Percentiles rank a stretch among this genome's conserved stretches.
phyloP scores from a whole-genome alignment of 2,329 filamentous ascomycete genomes.

The Penicillium sp. region DNA sequence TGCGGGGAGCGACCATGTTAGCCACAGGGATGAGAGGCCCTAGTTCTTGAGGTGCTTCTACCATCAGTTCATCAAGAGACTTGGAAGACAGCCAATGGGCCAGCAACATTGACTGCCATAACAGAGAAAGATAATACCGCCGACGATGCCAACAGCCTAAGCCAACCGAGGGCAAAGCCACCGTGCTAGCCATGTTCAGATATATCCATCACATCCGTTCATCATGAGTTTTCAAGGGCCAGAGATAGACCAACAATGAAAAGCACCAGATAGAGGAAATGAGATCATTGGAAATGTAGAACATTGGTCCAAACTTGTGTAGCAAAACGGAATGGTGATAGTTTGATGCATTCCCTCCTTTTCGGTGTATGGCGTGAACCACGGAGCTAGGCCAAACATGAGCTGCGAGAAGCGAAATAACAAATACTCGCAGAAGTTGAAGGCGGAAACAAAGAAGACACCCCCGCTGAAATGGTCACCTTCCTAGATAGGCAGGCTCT shows the following conservation, averaged over 20 bases:
- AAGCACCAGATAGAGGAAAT: background rate
- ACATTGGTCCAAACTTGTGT: background rate
- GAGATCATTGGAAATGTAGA: too few relatives aligned
- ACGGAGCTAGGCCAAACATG: background rate
- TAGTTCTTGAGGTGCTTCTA: fast-evolving
- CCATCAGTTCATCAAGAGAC: background rate
- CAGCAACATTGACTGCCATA: too few relatives aligned
- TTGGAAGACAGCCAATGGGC: too few relatives aligned
- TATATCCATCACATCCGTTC: background rate
- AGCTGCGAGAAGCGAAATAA: background rate
- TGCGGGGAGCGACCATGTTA: background rate
- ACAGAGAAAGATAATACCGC: too few relatives aligned
- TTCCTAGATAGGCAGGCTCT: background rate
- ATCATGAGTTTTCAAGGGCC: background rate
- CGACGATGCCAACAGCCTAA: too few relatives aligned
- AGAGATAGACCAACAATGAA: background rate
- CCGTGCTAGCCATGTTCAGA: background rate
- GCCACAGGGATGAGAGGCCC: background rate
- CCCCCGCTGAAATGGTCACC: background rate
- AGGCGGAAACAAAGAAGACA: background rate
- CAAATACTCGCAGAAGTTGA: background rate
- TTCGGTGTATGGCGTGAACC: too few relatives aligned
- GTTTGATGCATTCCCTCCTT: too few relatives aligned
- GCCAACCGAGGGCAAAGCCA: background rate
- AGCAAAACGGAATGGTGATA: background rate